These are phyloP conservation scores for Boletus rex-veris DNA, from an alignment of 768 basidiomycete species.

Conservation along the genomic window DNA sequence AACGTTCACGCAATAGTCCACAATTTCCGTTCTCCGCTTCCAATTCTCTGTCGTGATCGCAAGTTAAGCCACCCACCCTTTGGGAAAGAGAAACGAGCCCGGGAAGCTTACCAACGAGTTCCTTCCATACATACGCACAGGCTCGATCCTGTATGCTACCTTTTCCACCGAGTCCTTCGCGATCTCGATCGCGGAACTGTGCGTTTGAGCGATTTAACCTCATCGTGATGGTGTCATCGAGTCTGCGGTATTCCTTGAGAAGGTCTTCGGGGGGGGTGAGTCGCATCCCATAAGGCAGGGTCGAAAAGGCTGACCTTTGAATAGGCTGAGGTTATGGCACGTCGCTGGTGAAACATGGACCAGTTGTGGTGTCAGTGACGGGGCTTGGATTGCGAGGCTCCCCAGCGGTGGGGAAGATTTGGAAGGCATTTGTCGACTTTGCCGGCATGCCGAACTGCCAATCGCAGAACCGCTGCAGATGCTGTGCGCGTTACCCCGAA, in stretches of 20 bases:
- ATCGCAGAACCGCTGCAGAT: conserved; percentile 16
- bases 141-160: conserved; percentile 68
- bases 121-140: conserved; percentile 73
- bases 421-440: conserved; percentile 41
- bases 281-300: conserved; percentile 5
- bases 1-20: conserved; percentile 71
- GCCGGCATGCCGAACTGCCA: conserved; percentile 29
- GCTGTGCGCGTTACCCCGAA: conserved; percentile 16
- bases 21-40: conserved; percentile 68
- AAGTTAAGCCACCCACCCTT: conserved; percentile 18
- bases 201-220: conserved; percentile 77
- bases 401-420: conserved; percentile 52
- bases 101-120: conserved; percentile 63
- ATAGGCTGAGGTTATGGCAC: conserved; percentile 70
- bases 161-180: conserved; percentile 41
- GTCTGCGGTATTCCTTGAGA: conserved; percentile 73
- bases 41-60: conserved; percentile 49
- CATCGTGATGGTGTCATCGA: conserved; percentile 80
- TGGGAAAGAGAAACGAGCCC: conserved; percentile 10
- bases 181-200: conserved; percentile 68
- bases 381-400: conserved; percentile 66
- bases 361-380: conserved; percentile 53
- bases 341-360: conserved; percentile 73
- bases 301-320: conserved; percentile 50
- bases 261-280: conserved; percentile 51